Conservation (phyloP, 345 rosid genomes). For the Linum trigynum region DNA sequence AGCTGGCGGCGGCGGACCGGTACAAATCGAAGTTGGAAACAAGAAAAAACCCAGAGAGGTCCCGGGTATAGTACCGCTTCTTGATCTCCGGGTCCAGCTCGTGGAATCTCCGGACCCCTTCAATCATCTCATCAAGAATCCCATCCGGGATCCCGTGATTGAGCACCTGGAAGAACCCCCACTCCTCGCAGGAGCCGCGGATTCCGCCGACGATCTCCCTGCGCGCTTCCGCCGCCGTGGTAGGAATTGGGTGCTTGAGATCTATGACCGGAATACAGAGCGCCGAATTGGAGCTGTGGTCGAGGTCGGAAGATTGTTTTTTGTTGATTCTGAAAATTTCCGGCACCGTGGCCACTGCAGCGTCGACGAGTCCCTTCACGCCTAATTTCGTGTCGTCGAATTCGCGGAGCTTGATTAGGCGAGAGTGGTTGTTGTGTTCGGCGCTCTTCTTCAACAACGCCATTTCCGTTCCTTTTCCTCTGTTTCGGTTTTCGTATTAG, state of each 20-base stretch:
- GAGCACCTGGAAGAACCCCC: not conserved
- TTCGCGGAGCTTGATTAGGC: not conserved
- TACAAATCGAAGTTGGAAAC: not conserved
- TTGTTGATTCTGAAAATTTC: not conserved
- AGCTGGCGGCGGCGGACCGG: not conserved
- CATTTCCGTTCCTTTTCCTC: not conserved
- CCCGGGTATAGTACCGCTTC: not conserved
- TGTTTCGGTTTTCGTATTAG: too few species aligned
- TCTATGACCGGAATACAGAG: not conserved
- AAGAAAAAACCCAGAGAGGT: not conserved
- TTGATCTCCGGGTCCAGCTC: not conserved
- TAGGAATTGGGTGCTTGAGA: not conserved
- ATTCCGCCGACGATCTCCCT: not conserved
- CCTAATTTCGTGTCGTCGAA: not conserved
- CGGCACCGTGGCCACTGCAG: not conserved
- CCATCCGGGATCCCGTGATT: not conserved
- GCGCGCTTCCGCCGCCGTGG: not conserved
- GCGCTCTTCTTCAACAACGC: not conserved
- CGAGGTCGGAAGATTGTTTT: not conserved
- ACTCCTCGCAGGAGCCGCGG: not conserved
- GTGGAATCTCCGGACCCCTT: not conserved
- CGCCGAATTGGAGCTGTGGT: not conserved
- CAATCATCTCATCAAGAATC: not conserved
- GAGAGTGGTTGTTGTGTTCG: too few species aligned
- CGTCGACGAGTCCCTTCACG: not conserved